These are phyloP conservation scores for Metschnikowia rubicola DNA, from an alignment of 805 yeast species.

Conservation along the genomic window DNA sequence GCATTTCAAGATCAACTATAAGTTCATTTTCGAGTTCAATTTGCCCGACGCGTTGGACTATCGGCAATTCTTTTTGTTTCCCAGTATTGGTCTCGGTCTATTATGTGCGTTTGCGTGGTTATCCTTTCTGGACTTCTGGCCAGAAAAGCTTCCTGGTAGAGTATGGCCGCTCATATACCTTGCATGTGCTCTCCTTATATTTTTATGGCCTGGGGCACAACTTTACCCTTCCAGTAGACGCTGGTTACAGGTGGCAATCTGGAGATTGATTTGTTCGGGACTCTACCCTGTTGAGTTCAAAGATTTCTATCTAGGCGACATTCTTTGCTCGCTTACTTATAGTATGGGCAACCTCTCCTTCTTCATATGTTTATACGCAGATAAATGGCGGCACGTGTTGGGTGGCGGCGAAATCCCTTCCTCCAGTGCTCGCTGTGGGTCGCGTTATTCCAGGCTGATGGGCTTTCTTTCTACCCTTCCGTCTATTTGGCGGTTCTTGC, in stretches of 20 bases:
- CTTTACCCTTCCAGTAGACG: slow-evolving; percentile 61
- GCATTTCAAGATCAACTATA: slow-evolving; percentile 74
- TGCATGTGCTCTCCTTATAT: slow-evolving; percentile 44
- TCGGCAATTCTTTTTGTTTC: slow-evolving; percentile 62
- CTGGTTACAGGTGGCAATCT: slow-evolving; percentile 71
- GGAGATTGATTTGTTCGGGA: slow-evolving; percentile 78
- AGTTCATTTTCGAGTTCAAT: slow-evolving; percentile 87
- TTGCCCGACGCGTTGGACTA: slow-evolving; percentile 62
- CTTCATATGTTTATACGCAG: slow-evolving; percentile 78
- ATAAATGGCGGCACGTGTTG: slow-evolving; percentile 59
- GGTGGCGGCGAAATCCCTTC: slow-evolving; percentile 28
- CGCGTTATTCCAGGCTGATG: slow-evolving; percentile 67
- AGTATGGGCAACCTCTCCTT: slow-evolving; percentile 80
- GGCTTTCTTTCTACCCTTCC: slow-evolving; percentile 87
- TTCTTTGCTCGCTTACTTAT: slow-evolving; percentile 84
- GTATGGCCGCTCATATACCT: slow-evolving; percentile 81
- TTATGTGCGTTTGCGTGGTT: slow-evolving; percentile 69
- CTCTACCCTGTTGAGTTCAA: slow-evolving; percentile 92
- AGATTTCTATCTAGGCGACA: slow-evolving; percentile 91
- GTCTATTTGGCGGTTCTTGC: slow-evolving; percentile 84
- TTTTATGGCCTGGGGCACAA: slow-evolving; percentile 61
- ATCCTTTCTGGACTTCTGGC: slow-evolving; percentile 70
- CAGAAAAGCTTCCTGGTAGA: slow-evolving; percentile 53
- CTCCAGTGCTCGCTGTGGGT: slow-evolving; percentile 56
- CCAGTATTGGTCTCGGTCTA: slow-evolving; percentile 54